These are phyloP conservation scores for Musa itinerans DNA, from an alignment of 176 grass and related monocot species.

Conservation along the genomic window DNA sequence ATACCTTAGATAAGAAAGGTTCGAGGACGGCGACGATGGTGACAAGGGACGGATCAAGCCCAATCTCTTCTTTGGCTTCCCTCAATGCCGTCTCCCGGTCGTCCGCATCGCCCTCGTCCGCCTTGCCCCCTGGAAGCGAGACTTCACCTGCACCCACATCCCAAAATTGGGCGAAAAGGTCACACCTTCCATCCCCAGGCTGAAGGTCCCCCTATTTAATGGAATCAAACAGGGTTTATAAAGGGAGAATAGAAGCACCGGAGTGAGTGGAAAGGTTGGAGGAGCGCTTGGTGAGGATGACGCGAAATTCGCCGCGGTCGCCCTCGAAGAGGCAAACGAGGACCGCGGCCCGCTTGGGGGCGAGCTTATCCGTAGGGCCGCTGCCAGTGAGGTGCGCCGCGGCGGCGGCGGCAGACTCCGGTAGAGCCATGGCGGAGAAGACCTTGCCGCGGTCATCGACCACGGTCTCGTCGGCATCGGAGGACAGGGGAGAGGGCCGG, in stretches of 20 bases:
- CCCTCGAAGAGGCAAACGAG: slow-evolving; percentile 90
- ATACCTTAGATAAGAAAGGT: slow-evolving; percentile 89
- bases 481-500: slow-evolving; percentile 6
- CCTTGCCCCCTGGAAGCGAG: slow-evolving; percentile 82
- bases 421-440: slow-evolving; percentile 29
- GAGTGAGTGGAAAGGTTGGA: slow-evolving; percentile 71
- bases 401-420: slow-evolving; percentile 24
- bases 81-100: slow-evolving; percentile 62
- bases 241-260: slow-evolving; percentile 18
- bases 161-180: background rate
- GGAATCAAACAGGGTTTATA: background rate
- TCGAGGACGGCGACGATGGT: slow-evolving; percentile 66
- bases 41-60: slow-evolving; percentile 54
- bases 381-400: background rate
- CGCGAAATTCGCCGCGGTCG: slow-evolving; percentile 38
- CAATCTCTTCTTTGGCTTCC: slow-evolving; percentile 87
- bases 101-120: slow-evolving; percentile 73
- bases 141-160: slow-evolving; percentile 57
- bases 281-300: slow-evolving; percentile 82
- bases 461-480: slow-evolving; percentile 9
- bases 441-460: slow-evolving; percentile 39
- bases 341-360: slow-evolving; percentile 42
- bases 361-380: background rate
- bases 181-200: background rate
- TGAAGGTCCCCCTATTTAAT: background rate